These are phyloP conservation scores for Dittrichia graveolens DNA, from an alignment of 129 eudicot genomes.

Conservation along the genomic window DNA sequence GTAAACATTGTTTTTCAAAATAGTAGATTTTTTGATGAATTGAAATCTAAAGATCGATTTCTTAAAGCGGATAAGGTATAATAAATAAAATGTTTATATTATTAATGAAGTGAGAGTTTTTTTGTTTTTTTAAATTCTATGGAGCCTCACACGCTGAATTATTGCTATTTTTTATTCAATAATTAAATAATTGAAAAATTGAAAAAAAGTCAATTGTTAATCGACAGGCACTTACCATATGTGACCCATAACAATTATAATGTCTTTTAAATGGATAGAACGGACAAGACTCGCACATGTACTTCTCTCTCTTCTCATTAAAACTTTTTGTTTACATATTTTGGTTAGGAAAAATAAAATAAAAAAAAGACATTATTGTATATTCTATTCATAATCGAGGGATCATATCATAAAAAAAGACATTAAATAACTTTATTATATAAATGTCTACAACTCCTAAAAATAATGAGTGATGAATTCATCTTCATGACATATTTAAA, in stretches of 20 bases:
- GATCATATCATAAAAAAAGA: too few species aligned
- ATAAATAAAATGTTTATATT: not conserved
- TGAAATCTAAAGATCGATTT: too few species aligned
- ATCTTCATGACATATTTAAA: too few species aligned
- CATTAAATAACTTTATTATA: too few species aligned
- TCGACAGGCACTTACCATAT: slow-evolving; percentile 24
- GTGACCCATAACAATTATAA: slow-evolving; percentile 21
- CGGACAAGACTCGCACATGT: slow-evolving; percentile 31
- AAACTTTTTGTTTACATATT: not conserved
- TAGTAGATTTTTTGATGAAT: too few species aligned
- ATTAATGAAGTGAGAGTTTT: not conserved
- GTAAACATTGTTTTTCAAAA: too few species aligned
- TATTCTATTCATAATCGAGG: too few species aligned
- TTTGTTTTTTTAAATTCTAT: not conserved
- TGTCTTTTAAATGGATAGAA: slow-evolving; percentile 38
- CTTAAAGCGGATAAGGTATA: not conserved
- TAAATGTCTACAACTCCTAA: too few species aligned
- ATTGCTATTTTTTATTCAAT: not conserved
- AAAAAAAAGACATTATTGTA: too few species aligned
- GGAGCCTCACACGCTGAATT: not conserved
- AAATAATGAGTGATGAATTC: too few species aligned
- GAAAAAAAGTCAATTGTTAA: slow-evolving; percentile 28
- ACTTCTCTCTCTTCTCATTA: not conserved
- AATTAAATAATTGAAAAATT: not conserved
- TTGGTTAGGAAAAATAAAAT: too few species aligned